Evolutionary conservation across 75 land plant genomes (phyloP).

Genomic region (Azolla pinnata): DNA sequence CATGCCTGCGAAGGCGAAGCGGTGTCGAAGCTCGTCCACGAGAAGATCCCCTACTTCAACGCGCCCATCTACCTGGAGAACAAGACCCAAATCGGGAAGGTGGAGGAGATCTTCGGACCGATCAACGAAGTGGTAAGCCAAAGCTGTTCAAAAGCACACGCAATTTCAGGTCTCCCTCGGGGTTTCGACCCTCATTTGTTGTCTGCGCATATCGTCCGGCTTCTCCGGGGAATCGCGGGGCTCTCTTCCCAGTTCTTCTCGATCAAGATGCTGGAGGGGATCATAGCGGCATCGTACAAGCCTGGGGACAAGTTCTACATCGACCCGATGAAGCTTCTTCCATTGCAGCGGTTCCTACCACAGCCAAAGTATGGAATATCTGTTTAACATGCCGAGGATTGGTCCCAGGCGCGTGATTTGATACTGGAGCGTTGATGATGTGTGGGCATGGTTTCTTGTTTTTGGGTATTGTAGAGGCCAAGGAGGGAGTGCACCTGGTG

Average conservation of each 20-base stretch:
- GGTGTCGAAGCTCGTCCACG: slow-evolving; percentile 78
- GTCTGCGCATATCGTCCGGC: not conserved
- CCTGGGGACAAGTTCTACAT: slow-evolving; percentile 85
- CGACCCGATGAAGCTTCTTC: slow-evolving; percentile 77
- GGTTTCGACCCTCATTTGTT: not conserved
- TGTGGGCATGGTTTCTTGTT: not conserved
- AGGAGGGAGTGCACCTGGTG: slow-evolving; percentile 25
- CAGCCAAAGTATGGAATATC: slow-evolving; percentile 58
- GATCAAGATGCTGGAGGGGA: slow-evolving; percentile 91
- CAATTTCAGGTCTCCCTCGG: too few relatives aligned
- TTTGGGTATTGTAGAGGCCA: slow-evolving; percentile 13
- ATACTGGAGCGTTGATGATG: not conserved
- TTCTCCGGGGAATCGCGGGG: too few relatives aligned
- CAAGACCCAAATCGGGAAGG: slow-evolving; percentile 93
- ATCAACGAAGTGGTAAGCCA: slow-evolving; percentile 88
- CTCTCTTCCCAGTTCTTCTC: slow-evolving; percentile 55
- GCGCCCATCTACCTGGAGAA: slow-evolving; percentile 87
- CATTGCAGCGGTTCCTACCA: slow-evolving; percentile 71
- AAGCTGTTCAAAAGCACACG: too few relatives aligned
- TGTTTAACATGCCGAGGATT: not conserved
- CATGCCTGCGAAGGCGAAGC: slow-evolving; percentile 95
- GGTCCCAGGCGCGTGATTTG: too few relatives aligned
- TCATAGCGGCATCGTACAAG: slow-evolving; percentile 73
- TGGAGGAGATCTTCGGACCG: slow-evolving; percentile 95
- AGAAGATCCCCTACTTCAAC: slow-evolving; percentile 86